Evolutionary conservation across 345 rosid species (phyloP).

Genomic region (Sapria himalayana): DNA sequence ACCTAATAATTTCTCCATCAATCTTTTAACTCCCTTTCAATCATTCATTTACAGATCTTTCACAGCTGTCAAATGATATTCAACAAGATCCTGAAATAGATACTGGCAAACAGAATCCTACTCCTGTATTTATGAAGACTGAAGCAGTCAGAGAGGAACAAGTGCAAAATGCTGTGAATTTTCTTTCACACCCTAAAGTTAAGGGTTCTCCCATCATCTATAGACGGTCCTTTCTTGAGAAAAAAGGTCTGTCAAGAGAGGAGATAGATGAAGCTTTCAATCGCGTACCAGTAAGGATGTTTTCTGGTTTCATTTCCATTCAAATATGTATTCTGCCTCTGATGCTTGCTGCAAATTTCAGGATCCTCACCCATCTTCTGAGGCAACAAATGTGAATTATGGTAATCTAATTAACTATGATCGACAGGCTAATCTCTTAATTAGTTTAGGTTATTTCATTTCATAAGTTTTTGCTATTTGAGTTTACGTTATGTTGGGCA

Average conservation of each 20-base stretch:
- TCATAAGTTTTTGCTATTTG: too few relatives aligned
- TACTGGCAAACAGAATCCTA: constrained; percentile 18
- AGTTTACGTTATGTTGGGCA: too few relatives aligned
- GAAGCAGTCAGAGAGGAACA: constrained; percentile 92
- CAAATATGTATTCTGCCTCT: neutral
- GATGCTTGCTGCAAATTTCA: constrained; percentile 13
- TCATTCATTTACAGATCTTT: constrained; percentile 24
- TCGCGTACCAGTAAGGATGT: constrained; percentile 63
- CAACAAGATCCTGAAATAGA: constrained; percentile 30
- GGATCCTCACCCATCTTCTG: constrained; percentile 73
- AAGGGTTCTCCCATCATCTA: constrained; percentile 77
- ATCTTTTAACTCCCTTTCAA: too few relatives aligned
- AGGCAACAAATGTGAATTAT: constrained; percentile 26
- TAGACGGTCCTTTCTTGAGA: constrained; percentile 86
- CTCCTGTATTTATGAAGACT: constrained; percentile 52
- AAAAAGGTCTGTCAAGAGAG: constrained; percentile 86
- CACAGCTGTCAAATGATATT: constrained; percentile 21
- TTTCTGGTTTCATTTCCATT: neutral
- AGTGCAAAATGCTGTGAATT: constrained; percentile 80
- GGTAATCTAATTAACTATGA: constrained; percentile 37
- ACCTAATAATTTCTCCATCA: too few relatives aligned
- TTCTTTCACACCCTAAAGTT: constrained; percentile 89
- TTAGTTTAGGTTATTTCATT: too few relatives aligned
- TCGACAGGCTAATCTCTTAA: too few relatives aligned
- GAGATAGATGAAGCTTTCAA: constrained; percentile 94